A percentile compares a stretch with the other conserved stretches of the same genome.
Evolutionary conservation across 192 early-diverging fungal species (phyloP).

Genomic region (Coemansia sp.): DNA sequence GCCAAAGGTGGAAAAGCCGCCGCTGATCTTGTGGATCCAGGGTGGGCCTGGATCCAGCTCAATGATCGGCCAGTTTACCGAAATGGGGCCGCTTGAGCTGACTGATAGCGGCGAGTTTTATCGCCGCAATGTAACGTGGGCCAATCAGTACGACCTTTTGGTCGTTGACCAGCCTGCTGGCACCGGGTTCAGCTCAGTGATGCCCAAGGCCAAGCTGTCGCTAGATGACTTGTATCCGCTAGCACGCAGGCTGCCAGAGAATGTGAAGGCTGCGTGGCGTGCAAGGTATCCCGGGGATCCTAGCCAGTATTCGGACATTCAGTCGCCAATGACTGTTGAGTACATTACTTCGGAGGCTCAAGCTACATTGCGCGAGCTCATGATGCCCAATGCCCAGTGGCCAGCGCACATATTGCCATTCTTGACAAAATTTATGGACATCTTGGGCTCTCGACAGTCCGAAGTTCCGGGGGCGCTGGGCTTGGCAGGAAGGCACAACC

Average conservation of each 20-base stretch:
- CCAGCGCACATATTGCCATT: constrained; percentile 23
- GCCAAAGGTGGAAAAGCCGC: constrained; percentile 56
- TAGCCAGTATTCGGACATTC: constrained; percentile 21
- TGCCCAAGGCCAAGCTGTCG: constrained; percentile 27
- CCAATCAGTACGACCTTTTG: constrained; percentile 64
- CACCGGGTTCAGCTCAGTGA: constrained; percentile 58
- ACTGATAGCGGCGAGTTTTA: constrained; percentile 55
- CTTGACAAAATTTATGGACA: constrained; percentile 7
- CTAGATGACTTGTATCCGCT: constrained; percentile 40
- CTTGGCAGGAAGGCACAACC: background rate
- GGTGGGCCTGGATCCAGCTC: constrained; percentile 78
- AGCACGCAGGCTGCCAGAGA: constrained; percentile 19
- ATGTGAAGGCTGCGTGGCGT: constrained; percentile 18
- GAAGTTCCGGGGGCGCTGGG: background rate
- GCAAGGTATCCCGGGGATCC: constrained; percentile 24
- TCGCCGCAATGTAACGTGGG: constrained; percentile 59
- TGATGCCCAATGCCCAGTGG: constrained; percentile 14
- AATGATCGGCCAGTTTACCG: constrained; percentile 74
- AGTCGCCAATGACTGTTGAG: constrained; percentile 32
- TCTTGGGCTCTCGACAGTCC: constrained; percentile 11
- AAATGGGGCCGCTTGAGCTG: constrained; percentile 70
- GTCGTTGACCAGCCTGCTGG: constrained; percentile 83
- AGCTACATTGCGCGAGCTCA: constrained; percentile 10
- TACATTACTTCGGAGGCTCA: constrained; percentile 20
- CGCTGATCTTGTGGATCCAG: constrained; percentile 74